Conservation (phyloP, 148 eudicot genomes). For the Rhododendron williamsianum region DNA sequence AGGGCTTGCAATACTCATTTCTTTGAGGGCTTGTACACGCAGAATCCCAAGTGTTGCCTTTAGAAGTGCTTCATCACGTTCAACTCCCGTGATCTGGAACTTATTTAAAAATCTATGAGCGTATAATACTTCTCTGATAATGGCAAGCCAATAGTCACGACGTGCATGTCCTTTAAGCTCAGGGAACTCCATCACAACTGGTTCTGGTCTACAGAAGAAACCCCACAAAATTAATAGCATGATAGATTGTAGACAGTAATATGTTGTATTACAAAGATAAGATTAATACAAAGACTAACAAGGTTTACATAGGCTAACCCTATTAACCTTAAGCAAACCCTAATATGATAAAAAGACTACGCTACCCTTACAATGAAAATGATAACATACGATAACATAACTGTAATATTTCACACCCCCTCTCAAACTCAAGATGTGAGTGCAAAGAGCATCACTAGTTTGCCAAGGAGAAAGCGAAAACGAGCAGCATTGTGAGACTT, state of each 20-base stretch:
- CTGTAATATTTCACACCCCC: no score
- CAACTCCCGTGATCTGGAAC: conserved; percentile 58
- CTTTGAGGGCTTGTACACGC: conserved; percentile 77
- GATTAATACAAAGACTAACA: no score
- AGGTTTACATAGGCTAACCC: neutral
- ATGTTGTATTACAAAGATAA: neutral
- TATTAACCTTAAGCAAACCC: neutral
- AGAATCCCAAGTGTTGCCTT: conserved; percentile 83
- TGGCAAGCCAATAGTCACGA: conserved; percentile 90
- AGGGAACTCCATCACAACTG: conserved; percentile 86
- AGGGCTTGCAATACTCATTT: conserved; percentile 45
- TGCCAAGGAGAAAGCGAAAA: no score
- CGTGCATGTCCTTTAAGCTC: conserved; percentile 96
- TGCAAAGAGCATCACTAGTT: no score
- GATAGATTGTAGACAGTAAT: neutral
- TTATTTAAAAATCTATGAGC: conserved; percentile 69
- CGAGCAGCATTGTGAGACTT: no score
- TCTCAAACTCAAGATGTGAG: no score
- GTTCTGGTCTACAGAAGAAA: conserved; percentile 60
- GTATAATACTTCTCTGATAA: conserved; percentile 66
- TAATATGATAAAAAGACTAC: neutral
- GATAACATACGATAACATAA: neutral
- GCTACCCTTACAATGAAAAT: neutral
- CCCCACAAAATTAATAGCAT: conserved; percentile 9
- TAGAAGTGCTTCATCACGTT: conserved; percentile 67